Conservation (phyloP, 2,329 filamentous ascomycete species). For the Penicillium glabrum region DNA sequence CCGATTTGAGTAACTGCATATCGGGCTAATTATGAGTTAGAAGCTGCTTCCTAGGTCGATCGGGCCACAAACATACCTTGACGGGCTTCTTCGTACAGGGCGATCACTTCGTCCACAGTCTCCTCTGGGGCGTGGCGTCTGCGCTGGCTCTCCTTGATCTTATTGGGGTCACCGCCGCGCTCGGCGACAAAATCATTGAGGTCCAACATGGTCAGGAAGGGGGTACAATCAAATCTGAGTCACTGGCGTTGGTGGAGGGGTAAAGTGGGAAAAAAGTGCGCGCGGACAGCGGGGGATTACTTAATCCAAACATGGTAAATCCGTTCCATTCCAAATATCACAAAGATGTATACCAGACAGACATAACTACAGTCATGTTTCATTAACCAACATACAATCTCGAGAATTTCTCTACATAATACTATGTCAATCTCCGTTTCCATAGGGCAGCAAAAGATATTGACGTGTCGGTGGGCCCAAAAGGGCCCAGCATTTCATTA, state of each 20-base stretch:
- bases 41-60: background rate
- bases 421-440: background rate
- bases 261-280: conserved; percentile 23
- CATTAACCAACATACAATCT: background rate
- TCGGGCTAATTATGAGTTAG: conserved; percentile 52
- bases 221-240: conserved; percentile 16
- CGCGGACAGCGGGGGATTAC: conserved; percentile 18
- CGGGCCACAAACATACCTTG: conserved; percentile 54
- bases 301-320: conserved; percentile 12
- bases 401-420: background rate
- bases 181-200: conserved; percentile 77
- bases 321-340: background rate
- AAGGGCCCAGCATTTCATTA: conserved; percentile 18
- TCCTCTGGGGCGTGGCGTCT: conserved; percentile 77
- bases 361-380: background rate
- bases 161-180: conserved; percentile 86
- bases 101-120: conserved; percentile 86
- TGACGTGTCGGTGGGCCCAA: background rate
- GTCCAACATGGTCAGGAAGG: conserved; percentile 63
- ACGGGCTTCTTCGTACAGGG: conserved; percentile 80
- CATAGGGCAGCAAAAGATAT: background rate
- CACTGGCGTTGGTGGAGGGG: conserved; percentile 25
- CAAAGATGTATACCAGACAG: background rate
- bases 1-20: conserved; percentile 79
- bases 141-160: conserved; percentile 88